Percentiles rank a stretch among this genome's conserved stretches.
Evolutionary conservation across 805 yeast species (phyloP).

Genomic region (Kluyveromyces lactis): DNA sequence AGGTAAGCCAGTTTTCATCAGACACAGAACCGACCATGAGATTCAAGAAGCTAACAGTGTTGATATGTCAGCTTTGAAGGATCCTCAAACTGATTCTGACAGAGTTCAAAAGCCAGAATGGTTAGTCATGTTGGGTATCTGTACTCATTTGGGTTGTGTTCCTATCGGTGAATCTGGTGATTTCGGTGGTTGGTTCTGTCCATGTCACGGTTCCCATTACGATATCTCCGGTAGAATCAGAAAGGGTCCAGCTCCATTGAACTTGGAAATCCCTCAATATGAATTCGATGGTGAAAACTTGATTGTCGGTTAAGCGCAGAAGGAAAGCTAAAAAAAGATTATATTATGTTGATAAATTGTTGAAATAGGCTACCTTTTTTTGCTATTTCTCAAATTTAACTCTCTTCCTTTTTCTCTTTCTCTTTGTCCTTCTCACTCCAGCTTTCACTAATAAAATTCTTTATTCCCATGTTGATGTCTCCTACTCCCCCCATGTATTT

Average conservation of each 20-base stretch:
- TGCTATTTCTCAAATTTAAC: too few relatives aligned
- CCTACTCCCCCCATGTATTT: too few relatives aligned
- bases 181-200: conserved; percentile 99
- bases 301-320: conserved; percentile 73
- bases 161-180: conserved; percentile 99
- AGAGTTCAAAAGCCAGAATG: conserved; percentile 97
- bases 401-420: too few relatives aligned
- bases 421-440: too few relatives aligned
- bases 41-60: conserved; percentile 88
- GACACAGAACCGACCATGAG: conserved; percentile 94
- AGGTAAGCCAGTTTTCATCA: conserved; percentile 98
- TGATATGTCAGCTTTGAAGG: conserved; percentile 73
- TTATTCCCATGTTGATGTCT: too few relatives aligned
- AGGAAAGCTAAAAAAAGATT: background rate
- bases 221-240: conserved; percentile 99
- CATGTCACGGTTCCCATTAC: conserved; percentile 99
- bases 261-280: conserved; percentile 93
- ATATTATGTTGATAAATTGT: too few relatives aligned
- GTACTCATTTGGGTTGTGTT: conserved; percentile 99
- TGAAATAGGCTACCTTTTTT: too few relatives aligned
- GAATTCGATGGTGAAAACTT: conserved; percentile 78
- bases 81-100: conserved; percentile 87
- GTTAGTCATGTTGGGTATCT: conserved; percentile 98
- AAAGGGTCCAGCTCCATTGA: conserved; percentile 99
- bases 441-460: too few relatives aligned